Conservation (phyloP, 2,329 filamentous ascomycete species). For the Coleophoma cylindrospora region DNA sequence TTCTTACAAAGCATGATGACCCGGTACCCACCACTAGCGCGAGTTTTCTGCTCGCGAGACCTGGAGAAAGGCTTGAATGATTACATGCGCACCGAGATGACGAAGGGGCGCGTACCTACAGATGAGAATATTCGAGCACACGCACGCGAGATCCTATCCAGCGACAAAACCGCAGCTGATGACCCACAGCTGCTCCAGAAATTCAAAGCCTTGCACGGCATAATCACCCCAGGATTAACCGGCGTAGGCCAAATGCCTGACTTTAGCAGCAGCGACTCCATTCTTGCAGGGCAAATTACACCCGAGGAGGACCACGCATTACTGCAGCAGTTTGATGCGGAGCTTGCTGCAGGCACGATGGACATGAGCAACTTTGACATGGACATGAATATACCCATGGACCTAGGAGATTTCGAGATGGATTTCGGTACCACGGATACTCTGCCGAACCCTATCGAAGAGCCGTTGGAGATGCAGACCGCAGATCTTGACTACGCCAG, state of each 20-base stretch:
- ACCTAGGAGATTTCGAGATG: background rate
- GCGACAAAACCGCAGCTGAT: conserved; percentile 46
- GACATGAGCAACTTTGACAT: background rate
- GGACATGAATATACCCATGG: background rate
- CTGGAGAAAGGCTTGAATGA: conserved; percentile 48
- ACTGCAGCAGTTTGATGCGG: background rate
- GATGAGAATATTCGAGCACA: conserved; percentile 42
- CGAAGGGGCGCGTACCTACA: conserved; percentile 36
- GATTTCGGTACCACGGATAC: background rate
- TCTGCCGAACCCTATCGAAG: too few species aligned
- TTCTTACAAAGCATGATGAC: conserved; percentile 40
- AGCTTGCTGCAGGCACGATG: background rate
- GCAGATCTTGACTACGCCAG: conserved; percentile 11
- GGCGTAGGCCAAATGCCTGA: background rate
- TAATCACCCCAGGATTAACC: background rate
- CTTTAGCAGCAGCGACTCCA: background rate
- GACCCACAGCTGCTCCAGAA: conserved; percentile 45
- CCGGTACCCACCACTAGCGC: conserved; percentile 40
- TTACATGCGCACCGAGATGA: conserved; percentile 39
- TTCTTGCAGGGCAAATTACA: background rate
- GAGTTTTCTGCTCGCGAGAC: conserved; percentile 53
- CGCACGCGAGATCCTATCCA: conserved; percentile 42
- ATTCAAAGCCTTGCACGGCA: conserved; percentile 32
- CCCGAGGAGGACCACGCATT: background rate
- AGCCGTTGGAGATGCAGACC: background rate